Base-by-base conservation (phyloP, 2,329 filamentous ascomycete genomes). In the Calonectria pseudoturangicola region DNA sequence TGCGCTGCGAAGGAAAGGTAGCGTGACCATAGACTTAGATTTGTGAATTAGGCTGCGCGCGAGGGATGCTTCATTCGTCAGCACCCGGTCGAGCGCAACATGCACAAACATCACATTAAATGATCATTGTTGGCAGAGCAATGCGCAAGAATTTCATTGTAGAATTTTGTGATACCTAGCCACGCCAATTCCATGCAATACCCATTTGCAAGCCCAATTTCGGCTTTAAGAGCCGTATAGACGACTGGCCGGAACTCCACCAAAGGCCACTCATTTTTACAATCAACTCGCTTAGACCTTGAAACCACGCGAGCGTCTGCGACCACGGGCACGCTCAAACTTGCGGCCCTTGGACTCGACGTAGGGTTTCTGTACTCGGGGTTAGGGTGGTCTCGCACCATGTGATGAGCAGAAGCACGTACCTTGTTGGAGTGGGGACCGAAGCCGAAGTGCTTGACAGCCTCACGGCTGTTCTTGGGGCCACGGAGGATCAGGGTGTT, bases 271-370 rank as follows among this genome's bases (percentile, higher is more conserved):
- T 76, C 63, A 70, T 76, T 77, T 77, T 76, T 74, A 69, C 71
- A 76, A 71, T 36, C 73, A 70, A 77, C 74, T 77, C 79, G 87
- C 86, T 95, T 98, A 99, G 87, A 99, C 97, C 95, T 99, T 99
- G 96, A 99, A 99, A 92, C 97, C 97, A 85, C 94, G 93, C 84
- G 96, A 98, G 87, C 95, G 92, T 93, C 97, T 97, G 89, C 97
- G 96, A 89, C 97, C 97, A 97, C 97, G 96, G 85, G 96, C 97
- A 85, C 93, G 92, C 93, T 99, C 97, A 91, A 99, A 99, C 92
- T 99, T 99, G 89, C 97, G 94, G 85, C 97, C 97, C 94, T 99
- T 99, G 91, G 95, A 98, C 89, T 95, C 92, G 84, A 99, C 92
- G 83, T 98, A 94, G 82, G 96, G 96, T 92, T 98, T 98, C 96